Percentiles rank a stretch among this genome's conserved stretches.
These are phyloP conservation scores for Colletotrichum cereale DNA, from an alignment of 2,329 filamentous ascomycete species.

Conservation along the genomic window DNA sequence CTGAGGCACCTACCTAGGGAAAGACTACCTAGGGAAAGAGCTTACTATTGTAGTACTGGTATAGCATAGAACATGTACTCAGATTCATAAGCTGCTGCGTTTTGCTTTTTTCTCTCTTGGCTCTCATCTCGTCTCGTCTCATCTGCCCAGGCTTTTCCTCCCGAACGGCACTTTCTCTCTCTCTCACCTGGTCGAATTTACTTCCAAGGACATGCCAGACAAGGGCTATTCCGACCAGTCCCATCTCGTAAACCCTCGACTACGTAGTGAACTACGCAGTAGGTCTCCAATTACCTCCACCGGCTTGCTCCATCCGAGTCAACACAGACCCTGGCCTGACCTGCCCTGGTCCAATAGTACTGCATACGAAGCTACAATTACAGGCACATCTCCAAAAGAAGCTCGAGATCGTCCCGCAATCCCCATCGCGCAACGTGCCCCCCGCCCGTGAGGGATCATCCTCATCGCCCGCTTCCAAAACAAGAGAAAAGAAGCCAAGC, in stretches of 20 bases:
- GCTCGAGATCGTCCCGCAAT: conserved; percentile 22
- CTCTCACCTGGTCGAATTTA: not conserved
- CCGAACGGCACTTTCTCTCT: conserved; percentile 8
- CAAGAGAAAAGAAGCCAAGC: not conserved
- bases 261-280: too few species aligned
- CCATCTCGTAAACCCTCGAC: not conserved
- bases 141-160: conserved; percentile 18
- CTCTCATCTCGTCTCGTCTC: conserved; percentile 23
- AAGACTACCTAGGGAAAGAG: too few species aligned
- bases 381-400: conserved; percentile 13
- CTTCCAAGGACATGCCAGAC: conserved; percentile 8
- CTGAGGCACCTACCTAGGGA: not conserved
- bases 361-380: not conserved
- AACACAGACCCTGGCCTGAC: not conserved
- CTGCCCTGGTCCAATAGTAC: not conserved
- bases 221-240: conserved; percentile 1
- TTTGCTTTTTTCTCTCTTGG: not conserved
- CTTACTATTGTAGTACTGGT: too few species aligned
- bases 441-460: conserved; percentile 24
- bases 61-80: too few species aligned
- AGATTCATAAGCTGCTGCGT: not conserved
- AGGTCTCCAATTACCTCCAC: conserved; percentile 5
- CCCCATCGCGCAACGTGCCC: not conserved
- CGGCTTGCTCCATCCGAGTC: not conserved
- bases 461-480: not conserved